Evolutionary conservation across 345 rosid species (phyloP).

Genomic region (Murraya paniculata): DNA sequence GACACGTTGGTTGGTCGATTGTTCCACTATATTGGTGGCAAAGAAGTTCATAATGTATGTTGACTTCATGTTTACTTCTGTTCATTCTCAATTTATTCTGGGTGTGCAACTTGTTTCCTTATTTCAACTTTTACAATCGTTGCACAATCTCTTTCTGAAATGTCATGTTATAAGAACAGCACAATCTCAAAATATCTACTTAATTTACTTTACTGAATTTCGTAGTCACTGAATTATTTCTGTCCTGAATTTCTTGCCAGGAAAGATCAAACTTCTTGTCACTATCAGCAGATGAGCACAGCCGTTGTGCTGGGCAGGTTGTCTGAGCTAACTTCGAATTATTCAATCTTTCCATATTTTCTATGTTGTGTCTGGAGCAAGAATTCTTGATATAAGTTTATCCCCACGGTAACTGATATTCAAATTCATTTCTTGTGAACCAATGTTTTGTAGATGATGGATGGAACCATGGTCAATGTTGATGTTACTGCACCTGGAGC

Average conservation of each 20-base stretch:
- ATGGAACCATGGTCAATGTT: slow-evolving; percentile 69
- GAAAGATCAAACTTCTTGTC: slow-evolving; percentile 58
- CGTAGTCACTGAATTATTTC: slow-evolving; percentile 14
- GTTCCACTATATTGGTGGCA: slow-evolving; percentile 86
- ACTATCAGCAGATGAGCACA: slow-evolving; percentile 55
- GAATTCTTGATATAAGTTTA: background rate
- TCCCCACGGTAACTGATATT: slow-evolving; percentile 3
- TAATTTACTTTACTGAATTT: slow-evolving; percentile 1
- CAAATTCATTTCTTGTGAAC: slow-evolving; percentile 4
- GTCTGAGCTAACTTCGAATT: slow-evolving; percentile 20
- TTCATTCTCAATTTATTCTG: slow-evolving; percentile 17
- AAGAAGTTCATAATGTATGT: slow-evolving; percentile 63
- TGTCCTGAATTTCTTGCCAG: slow-evolving; percentile 33
- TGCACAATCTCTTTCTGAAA: slow-evolving; percentile 6
- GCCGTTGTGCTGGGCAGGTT: slow-evolving; percentile 77
- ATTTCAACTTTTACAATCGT: background rate
- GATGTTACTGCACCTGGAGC: slow-evolving; percentile 99
- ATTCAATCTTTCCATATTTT: background rate
- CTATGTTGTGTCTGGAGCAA: background rate
- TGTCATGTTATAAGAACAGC: slow-evolving; percentile 13
- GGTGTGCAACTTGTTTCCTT: background rate
- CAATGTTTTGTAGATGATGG: slow-evolving; percentile 61
- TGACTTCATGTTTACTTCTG: slow-evolving; percentile 22
- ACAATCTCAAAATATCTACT: slow-evolving; percentile 5
- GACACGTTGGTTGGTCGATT: slow-evolving; percentile 73